Conservation (phyloP, 805 yeast genomes). For the Yamadazyma scolyti region DNA sequence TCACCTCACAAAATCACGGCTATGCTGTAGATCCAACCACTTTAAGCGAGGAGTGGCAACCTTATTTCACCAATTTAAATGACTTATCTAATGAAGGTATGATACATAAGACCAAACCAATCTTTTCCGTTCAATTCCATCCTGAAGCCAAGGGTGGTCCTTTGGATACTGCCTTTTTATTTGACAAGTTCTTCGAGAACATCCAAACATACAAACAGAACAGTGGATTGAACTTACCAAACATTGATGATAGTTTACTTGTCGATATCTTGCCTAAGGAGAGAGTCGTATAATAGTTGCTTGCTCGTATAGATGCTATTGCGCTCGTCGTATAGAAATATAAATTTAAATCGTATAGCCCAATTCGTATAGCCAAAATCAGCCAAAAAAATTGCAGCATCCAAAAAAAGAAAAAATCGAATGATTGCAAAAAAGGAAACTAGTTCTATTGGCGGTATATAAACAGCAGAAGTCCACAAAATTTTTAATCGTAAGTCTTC, state of each 20-base stretch:
- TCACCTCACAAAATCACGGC: constrained; percentile 98
- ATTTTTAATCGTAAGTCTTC: too few relatives aligned
- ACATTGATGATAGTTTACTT: constrained; percentile 46
- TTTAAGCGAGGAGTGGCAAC: constrained; percentile 72
- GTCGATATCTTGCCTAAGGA: constrained; percentile 64
- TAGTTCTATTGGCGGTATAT: too few relatives aligned
- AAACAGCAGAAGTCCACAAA: too few relatives aligned
- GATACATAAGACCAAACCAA: constrained; percentile 83
- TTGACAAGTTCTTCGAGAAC: constrained; percentile 80
- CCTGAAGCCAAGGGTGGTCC: constrained; percentile 99
- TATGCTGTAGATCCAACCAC: constrained; percentile 89
- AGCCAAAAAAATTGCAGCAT: not conserved
- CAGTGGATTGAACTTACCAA: constrained; percentile 40
- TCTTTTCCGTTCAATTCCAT: constrained; percentile 96
- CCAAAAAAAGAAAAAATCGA: constrained; percentile 4
- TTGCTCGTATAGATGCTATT: constrained; percentile 1
- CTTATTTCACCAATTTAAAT: constrained; percentile 85
- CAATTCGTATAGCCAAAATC: too few relatives aligned
- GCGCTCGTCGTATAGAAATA: too few relatives aligned
- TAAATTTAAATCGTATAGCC: too few relatives aligned
- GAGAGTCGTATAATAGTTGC: constrained; percentile 46
- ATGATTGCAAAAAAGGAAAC: constrained; percentile 12
- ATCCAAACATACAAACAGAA: constrained; percentile 50
- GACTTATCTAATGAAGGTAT: constrained; percentile 98
- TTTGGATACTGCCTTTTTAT: constrained; percentile 83